Percentiles rank a stretch among this genome's conserved stretches.
Conservation (phyloP, 2,329 filamentous ascomycete species). For the Geosmithia putterillii region DNA sequence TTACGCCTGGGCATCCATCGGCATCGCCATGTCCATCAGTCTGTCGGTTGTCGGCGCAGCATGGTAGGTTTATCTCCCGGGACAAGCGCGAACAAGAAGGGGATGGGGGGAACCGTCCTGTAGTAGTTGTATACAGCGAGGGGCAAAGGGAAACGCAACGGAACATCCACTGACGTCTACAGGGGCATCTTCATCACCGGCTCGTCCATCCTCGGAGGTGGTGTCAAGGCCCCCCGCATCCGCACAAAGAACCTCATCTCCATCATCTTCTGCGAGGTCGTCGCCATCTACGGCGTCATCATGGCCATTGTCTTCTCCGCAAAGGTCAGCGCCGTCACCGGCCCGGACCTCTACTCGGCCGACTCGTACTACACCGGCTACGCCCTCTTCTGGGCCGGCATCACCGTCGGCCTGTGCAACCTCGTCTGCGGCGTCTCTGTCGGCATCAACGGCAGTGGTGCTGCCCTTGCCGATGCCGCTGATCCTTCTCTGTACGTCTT, state of each 20-base stretch:
- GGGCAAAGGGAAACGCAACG: too few species aligned
- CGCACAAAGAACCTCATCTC: constrained; percentile 99
- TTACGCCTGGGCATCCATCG: constrained; percentile 82
- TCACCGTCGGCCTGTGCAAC: constrained; percentile 94
- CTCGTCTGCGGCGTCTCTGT: constrained; percentile 92
- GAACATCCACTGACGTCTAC: constrained; percentile 2
- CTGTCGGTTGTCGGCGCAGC: constrained; percentile 93
- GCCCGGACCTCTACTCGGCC: constrained; percentile 55
- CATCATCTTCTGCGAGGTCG: constrained; percentile 99
- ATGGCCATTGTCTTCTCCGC: constrained; percentile 98
- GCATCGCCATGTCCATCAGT: constrained; percentile 89
- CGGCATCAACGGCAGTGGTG: constrained; percentile 95
- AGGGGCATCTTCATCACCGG: constrained; percentile 99
- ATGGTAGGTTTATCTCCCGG: constrained; percentile 49
- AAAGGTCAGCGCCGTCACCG: constrained; percentile 59
- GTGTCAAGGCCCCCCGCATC: constrained; percentile 92
- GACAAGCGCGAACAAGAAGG: background rate
- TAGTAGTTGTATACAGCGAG: too few species aligned
- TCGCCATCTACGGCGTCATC: constrained; percentile 99
- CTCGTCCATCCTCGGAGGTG: constrained; percentile 90
- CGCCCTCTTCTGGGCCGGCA: constrained; percentile 88
- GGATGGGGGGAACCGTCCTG: too few species aligned
- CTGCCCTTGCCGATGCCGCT: constrained; percentile 88
- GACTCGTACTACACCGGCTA: constrained; percentile 90
- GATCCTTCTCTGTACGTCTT: constrained; percentile 70